Evolutionary conservation across 306 rosid species (phyloP).

Genomic region (Quercus variabilis): DNA sequence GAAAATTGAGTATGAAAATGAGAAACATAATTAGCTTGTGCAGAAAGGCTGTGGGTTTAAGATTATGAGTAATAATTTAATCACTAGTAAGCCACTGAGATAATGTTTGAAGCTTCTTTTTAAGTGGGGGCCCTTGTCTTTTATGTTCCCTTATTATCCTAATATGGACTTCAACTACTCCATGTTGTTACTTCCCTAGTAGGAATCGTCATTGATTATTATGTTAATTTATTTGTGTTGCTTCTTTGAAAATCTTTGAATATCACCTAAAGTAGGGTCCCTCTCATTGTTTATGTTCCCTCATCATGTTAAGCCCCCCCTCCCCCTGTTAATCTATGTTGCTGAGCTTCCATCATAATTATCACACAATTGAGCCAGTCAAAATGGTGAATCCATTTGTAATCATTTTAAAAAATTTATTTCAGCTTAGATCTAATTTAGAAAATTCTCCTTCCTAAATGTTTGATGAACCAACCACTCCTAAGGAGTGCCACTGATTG

Average conservation of each 20-base stretch:
- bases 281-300: slow-evolving; percentile 1
- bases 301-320: neutral
- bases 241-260: neutral
- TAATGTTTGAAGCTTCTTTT: neutral
- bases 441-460: neutral
- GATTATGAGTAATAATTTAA: neutral
- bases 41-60: neutral
- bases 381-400: neutral
- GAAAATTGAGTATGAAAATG: neutral
- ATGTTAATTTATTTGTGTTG: neutral
- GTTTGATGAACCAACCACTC: neutral
- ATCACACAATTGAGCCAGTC: neutral
- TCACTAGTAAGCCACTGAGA: neutral
- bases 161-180: neutral
- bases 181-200: neutral
- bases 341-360: neutral
- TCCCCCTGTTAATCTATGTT: neutral
- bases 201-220: neutral
- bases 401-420: neutral
- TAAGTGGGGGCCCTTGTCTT: slow-evolving; percentile 9
- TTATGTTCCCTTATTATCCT: neutral
- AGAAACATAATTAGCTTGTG: neutral
- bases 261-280: slow-evolving; percentile 11
- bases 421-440: neutral
- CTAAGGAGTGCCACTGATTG: neutral